A percentile compares a stretch with the other conserved stretches of the same genome.
Conservation (phyloP, 148 eudicot species). For the Suaeda aralocaspica region DNA sequence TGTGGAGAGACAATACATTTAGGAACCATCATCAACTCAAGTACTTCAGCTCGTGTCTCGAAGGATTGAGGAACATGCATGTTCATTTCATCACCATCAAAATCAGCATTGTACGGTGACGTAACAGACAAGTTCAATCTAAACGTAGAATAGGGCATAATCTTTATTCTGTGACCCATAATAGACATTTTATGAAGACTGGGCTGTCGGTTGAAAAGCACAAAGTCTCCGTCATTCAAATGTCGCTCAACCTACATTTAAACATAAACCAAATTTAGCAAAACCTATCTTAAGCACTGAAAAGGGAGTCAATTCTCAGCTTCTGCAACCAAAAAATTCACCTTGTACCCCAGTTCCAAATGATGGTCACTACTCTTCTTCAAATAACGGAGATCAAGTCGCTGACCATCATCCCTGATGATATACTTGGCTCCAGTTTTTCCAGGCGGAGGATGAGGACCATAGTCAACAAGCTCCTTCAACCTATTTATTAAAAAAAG, state of each 20-base stretch:
- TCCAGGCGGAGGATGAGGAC: conserved; percentile 99
- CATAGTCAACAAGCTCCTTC: conserved; percentile 98
- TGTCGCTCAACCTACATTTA: conserved; percentile 83
- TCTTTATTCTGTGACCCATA: conserved; percentile 96
- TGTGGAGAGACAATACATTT: conserved; percentile 98
- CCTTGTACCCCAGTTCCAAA: conserved; percentile 98
- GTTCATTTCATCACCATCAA: conserved; percentile 99
- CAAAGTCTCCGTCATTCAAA: conserved; percentile 94
- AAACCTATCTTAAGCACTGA: background rate
- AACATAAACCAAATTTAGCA: conserved; percentile 4
- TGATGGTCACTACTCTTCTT: conserved; percentile 98
- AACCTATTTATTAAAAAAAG: conserved; percentile 41
- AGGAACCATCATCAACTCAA: conserved; percentile 98
- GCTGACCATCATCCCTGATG: conserved; percentile 96
- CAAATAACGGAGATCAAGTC: conserved; percentile 97
- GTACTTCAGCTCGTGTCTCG: conserved; percentile 97
- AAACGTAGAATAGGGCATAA: conserved; percentile 98
- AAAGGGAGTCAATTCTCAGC: background rate
- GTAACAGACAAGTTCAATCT: conserved; percentile 91
- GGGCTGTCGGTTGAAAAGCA: conserved; percentile 97
- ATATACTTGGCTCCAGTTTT: conserved; percentile 99
- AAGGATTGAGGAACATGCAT: conserved; percentile 99
- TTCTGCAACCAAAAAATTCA: conserved; percentile 5
- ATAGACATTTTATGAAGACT: conserved; percentile 99
- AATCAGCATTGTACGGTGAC: conserved; percentile 98